Conservation (phyloP, 2,329 filamentous ascomycete genomes). For the Stemphylium lycopersici region DNA sequence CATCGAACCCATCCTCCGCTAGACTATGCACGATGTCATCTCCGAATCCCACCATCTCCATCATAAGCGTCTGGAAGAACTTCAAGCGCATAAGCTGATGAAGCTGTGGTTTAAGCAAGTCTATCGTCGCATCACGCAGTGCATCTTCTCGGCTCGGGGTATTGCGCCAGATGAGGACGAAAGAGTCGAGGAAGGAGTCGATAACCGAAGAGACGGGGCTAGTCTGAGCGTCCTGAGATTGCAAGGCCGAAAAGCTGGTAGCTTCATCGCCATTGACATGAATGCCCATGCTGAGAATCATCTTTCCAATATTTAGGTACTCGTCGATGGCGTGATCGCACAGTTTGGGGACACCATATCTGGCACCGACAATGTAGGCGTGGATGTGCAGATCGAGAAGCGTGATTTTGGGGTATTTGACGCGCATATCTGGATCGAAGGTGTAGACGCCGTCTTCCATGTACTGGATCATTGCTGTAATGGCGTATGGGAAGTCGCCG, state of each 20-base stretch:
- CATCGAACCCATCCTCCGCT: conserved; percentile 27
- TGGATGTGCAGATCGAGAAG: conserved; percentile 35
- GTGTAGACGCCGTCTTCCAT: conserved; percentile 25
- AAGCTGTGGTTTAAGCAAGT: conserved; percentile 24
- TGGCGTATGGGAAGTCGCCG: conserved; percentile 28
- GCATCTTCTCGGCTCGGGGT: conserved; percentile 18
- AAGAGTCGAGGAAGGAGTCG: conserved; percentile 26
- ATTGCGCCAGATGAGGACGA: conserved; percentile 32
- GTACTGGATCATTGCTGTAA: conserved; percentile 28
- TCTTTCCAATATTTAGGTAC: conserved; percentile 18
- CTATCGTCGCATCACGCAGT: conserved; percentile 22
- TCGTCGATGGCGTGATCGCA: conserved; percentile 13
- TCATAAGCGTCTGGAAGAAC: conserved; percentile 26
- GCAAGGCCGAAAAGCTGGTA: not conserved
- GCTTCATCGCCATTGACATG: not conserved
- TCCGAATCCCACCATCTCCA: conserved; percentile 19
- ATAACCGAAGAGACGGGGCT: not conserved
- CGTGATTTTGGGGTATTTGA: conserved; percentile 22
- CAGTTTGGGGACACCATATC: conserved; percentile 26
- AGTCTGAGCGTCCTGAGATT: not conserved
- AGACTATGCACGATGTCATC: conserved; percentile 23
- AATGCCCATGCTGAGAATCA: conserved; percentile 14
- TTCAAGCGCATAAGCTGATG: conserved; percentile 14
- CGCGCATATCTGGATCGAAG: conserved; percentile 15
- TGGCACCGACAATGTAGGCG: conserved; percentile 28